These are phyloP conservation scores for Xylariaceae sp. DNA, from an alignment of 2,329 filamentous ascomycete species.

Conservation along the genomic window DNA sequence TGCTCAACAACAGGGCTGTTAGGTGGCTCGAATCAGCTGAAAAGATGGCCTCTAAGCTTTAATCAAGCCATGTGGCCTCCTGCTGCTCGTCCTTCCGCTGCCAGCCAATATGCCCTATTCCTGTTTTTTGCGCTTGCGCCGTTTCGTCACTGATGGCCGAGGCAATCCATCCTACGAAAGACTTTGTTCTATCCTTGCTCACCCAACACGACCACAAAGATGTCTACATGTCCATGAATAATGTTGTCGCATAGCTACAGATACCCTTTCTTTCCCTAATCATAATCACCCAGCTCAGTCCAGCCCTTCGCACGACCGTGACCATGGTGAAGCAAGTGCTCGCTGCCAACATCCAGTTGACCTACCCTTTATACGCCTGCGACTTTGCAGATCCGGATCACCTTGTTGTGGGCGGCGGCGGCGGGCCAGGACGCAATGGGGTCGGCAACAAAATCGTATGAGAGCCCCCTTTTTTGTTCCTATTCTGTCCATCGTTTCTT, in stretches of 20 bases:
- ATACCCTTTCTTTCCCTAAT: conserved; percentile 1
- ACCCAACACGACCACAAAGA: not conserved
- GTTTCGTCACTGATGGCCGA: no score
- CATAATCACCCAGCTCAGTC: conserved; percentile 7
- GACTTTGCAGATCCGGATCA: conserved; percentile 82
- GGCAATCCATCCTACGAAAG: no score
- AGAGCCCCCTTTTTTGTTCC: not conserved
- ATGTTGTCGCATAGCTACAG: conserved; percentile 7
- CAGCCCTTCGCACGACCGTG: conserved; percentile 17
- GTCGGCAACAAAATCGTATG: conserved; percentile 86
- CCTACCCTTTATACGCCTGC: conserved; percentile 85
- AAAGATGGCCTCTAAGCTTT: no score
- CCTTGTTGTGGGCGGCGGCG: conserved; percentile 84
- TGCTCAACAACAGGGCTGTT: no score
- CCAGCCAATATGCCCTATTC: no score
- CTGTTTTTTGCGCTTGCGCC: no score
- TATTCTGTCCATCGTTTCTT: not conserved
- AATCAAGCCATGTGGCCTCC: conserved; percentile 15
- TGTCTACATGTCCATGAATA: not conserved
- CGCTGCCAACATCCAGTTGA: conserved; percentile 68
- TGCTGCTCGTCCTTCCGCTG: not conserved
- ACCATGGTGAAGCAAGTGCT: conserved; percentile 46
- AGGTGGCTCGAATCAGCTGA: no score
- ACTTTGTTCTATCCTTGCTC: not conserved
- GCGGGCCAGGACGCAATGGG: conserved; percentile 79